Evolutionary conservation across 2,329 filamentous ascomycete genomes (phyloP).

Genomic region (Colletotrichum magnum): DNA sequence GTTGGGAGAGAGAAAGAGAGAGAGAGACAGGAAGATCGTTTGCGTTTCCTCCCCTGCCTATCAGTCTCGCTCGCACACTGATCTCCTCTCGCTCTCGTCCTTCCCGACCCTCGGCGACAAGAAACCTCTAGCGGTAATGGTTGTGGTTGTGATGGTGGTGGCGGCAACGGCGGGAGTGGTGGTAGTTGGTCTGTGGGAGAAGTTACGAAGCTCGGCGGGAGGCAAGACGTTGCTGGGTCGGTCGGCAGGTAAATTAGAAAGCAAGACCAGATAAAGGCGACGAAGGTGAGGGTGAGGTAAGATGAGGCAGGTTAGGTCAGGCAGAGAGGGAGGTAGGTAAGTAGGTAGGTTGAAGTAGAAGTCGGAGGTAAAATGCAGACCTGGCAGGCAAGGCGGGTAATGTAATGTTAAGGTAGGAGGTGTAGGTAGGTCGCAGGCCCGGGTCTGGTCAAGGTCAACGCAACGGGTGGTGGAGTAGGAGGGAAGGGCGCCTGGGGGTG

Average conservation of each 20-base stretch:
- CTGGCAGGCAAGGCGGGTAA: conserved; percentile 36
- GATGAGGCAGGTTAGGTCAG: not conserved
- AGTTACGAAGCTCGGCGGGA: conserved; percentile 14
- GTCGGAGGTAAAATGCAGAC: conserved; percentile 20
- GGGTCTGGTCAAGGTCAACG: not conserved
- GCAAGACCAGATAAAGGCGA: no score
- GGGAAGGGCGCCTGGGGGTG: conserved; percentile 8
- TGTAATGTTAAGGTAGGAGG: conserved; percentile 32
- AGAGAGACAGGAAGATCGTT: not conserved
- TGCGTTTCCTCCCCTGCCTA: not conserved
- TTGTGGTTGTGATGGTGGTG: not conserved
- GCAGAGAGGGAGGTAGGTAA: not conserved
- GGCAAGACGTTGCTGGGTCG: conserved; percentile 5
- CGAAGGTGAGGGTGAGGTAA: conserved; percentile 2
- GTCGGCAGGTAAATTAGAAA: conserved; percentile 20
- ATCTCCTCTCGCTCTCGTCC: not conserved
- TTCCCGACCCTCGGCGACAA: not conserved
- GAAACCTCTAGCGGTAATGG: not conserved
- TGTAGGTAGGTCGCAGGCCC: conserved; percentile 17
- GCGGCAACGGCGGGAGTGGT: not conserved
- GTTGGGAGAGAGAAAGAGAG: not conserved
- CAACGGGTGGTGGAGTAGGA: conserved; percentile 20
- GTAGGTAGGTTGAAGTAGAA: conserved; percentile 6
- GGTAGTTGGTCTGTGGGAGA: not conserved
- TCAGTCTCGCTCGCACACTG: no score